Evolutionary conservation across 2,329 filamentous ascomycete species (phyloP), one percentile per base, ranked within the genome.

Genomic region (Penicillium sp.): DNA sequence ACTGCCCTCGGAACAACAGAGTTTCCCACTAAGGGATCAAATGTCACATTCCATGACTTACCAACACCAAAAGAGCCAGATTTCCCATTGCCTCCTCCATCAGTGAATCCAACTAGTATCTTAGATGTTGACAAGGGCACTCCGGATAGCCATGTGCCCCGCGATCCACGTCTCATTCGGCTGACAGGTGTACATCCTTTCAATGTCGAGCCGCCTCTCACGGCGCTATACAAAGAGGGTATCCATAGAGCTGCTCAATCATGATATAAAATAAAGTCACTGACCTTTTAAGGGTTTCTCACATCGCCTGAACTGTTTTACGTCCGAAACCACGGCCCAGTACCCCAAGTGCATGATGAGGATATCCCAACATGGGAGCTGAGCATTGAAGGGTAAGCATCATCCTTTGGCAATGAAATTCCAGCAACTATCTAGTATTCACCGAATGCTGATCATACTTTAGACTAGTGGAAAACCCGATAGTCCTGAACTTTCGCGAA

Each of bases 241-340:
- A 61, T 50, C 33, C 15, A 17, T 7, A 42, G 12, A 13, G 7
- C 12, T n/a, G 18, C 13, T n/a, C 3, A 26, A 37, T 17, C 21
- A 21, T 13, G 3, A 26, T 7, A 3, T 32, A 33, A 12, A 24
- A 32, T 47, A 43, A 46, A 8, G 10, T 34, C 9, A 36, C 7
- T 21, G 7, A 21, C 1, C 78, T 20, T 18, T 82, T 12, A 27
- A 75, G 91, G 92, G 0, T 96, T 96, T 67, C 76, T 97, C 30
- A 97, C 91, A 1, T 90, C 87, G 32, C 88, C 91, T 10, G 88
- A 96, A 62, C 78, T 97, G 1, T 94, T 96, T 73, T 97, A 95
- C 69, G 92, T 97, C 7, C 80, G 92, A 29, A 97, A 96, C 65
- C 92, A 97, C 76, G 92, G 92, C 12, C 77, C 85, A 0, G 91